Base-by-base conservation (phyloP, 2,329 filamentous ascomycete genomes). In the Botrytis deweyae region DNA sequence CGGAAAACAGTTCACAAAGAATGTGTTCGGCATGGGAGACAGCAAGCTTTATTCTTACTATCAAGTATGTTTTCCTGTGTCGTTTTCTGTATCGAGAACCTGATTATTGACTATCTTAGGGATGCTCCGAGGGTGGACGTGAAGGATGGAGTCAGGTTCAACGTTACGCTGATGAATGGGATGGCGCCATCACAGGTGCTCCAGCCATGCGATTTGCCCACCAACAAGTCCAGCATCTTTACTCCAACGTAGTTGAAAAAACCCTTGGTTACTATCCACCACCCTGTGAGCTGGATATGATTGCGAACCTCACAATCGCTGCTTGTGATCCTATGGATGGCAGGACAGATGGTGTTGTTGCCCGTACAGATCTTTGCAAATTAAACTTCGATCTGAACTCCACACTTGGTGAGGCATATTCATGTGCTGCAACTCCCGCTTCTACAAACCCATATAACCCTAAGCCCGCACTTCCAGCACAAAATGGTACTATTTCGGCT, bases 241-340 rank as follows among this genome's bases (percentile, higher is more conserved):
- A 80, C 75, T 78, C 83, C 2, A 80, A 79, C 36, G 78, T 80
- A 0, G 81, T 85, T 1, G 83, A 86, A 76, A 75, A 83, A 40
- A 83, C 81, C 0, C 70, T 82, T n/a, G 82, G 80, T 70, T 85
- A 86, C 76, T 83, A 81, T 73, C 83, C 85, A 3, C 81, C 83
- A 1, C 81, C 85, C 0, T 84, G 83, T 58, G 85, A 86, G 70
- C 77, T 88, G 20, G 81, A 83, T 9, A 85, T 84, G 77, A 88
- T 89, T 66, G 83, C 86, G 33, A 89, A 88, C 76, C 81, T 83
- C 46, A 89, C 87, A 9, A 88, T 89, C 63, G 81, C 82, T 2
- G 84, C 84, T 52, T 90, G 88, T 69, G 88, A 90, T 74, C 81
- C 84, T 16, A 81, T 90, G 16, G 88, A 90, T 74, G 88, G 88